Evolutionary conservation across 352 stramenopile species (phyloP).

Genomic region (Phytophthora nicotianae): DNA sequence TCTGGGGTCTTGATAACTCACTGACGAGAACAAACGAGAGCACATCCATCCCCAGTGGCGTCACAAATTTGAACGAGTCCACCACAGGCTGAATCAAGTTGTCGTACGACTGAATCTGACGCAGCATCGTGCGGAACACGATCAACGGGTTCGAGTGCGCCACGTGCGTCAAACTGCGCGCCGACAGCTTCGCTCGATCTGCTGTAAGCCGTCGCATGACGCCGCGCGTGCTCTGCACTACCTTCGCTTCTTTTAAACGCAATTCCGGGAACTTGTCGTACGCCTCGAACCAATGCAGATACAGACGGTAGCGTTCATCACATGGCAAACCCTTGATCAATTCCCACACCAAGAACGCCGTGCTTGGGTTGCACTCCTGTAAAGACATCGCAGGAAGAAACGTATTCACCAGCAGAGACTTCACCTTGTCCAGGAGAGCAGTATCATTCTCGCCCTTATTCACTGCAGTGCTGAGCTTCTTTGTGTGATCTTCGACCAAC

Average conservation of each 20-base stretch:
- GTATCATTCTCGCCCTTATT: slow-evolving; percentile 21
- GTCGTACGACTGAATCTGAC: slow-evolving; percentile 97
- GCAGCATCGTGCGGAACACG: slow-evolving; percentile 94
- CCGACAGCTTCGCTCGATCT: slow-evolving; percentile 79
- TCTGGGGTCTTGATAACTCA: slow-evolving; percentile 84
- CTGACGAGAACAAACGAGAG: slow-evolving; percentile 93
- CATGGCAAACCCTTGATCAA: slow-evolving; percentile 78
- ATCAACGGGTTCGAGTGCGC: slow-evolving; percentile 94
- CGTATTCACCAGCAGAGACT: slow-evolving; percentile 59
- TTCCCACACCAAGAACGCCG: slow-evolving; percentile 84
- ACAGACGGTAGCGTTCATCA: slow-evolving; percentile 82
- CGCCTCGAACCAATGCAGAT: slow-evolving; percentile 75
- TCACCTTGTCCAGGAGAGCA: slow-evolving; percentile 39
- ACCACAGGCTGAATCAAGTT: slow-evolving; percentile 97
- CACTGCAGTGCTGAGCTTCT: slow-evolving; percentile 19
- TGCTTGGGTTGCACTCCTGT: slow-evolving; percentile 77
- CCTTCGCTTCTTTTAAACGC: slow-evolving; percentile 71
- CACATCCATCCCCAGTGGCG: slow-evolving; percentile 93
- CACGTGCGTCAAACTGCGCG: slow-evolving; percentile 83
- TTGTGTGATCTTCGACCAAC: slow-evolving; percentile 49
- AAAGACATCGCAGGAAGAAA: slow-evolving; percentile 81
- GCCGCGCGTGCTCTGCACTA: slow-evolving; percentile 69
- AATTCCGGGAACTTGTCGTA: slow-evolving; percentile 66
- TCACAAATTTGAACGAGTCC: slow-evolving; percentile 95
- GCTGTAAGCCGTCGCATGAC: slow-evolving; percentile 85